phyloP scores from a whole-genome alignment of 1,284 basidiomycete genomes.

The Exobasidium rhododendri region DNA sequence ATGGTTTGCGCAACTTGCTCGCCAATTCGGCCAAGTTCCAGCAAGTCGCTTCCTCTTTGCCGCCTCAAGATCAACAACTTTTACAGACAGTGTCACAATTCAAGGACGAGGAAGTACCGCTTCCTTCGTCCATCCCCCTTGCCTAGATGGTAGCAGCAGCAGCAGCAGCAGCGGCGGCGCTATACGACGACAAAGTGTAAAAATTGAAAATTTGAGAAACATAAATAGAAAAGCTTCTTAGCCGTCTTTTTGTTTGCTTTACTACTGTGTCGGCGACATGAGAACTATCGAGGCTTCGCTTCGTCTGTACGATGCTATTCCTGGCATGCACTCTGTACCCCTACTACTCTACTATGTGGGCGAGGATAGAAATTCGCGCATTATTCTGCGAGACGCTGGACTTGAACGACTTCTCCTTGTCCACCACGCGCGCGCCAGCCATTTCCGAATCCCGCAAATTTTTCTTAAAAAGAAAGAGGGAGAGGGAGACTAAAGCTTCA shows the following conservation, averaged over 20 bases:
- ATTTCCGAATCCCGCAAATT: background rate
- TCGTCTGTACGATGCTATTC: too few relatives aligned
- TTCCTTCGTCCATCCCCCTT: background rate
- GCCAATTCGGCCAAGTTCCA: background rate
- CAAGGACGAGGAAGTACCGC: slow-evolving; percentile 12
- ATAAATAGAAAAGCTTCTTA: too few relatives aligned
- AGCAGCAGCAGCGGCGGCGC: background rate
- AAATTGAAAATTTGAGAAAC: background rate
- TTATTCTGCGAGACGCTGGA: too few relatives aligned
- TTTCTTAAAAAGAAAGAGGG: too few relatives aligned
- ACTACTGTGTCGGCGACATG: background rate
- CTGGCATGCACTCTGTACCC: too few relatives aligned
- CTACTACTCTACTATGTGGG: too few relatives aligned
- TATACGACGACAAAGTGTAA: too few relatives aligned
- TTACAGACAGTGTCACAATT: slow-evolving; percentile 11
- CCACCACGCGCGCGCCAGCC: too few relatives aligned
- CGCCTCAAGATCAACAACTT: slow-evolving; percentile 9
- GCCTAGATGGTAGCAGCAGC: background rate
- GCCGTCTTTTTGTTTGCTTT: too few relatives aligned
- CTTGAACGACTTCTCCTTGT: too few relatives aligned
- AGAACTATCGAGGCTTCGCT: background rate
- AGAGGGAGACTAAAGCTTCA: background rate
- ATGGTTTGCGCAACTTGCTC: slow-evolving; percentile 5
- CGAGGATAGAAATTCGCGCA: too few relatives aligned
- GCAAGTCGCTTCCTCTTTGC: background rate